These are phyloP conservation scores for Cercophora scortea DNA, from an alignment of 495 filamentous ascomycete genomes.

Conservation along the genomic window DNA sequence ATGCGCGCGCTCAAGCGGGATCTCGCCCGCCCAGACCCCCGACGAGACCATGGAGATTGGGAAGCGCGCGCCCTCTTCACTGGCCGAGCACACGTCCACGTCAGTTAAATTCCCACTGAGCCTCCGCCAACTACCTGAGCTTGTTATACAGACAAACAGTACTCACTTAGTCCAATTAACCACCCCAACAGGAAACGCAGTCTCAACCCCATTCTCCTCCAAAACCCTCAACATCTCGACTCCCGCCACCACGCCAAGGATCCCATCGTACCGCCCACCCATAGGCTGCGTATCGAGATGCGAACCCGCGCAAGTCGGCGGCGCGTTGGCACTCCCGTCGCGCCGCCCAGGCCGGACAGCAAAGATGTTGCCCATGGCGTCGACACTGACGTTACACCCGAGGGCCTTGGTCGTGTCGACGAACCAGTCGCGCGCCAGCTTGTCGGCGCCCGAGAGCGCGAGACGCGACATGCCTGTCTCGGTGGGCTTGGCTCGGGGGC, in stretches of 20 bases:
- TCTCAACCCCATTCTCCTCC: slow-evolving; percentile 60
- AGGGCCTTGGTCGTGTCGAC: slow-evolving; percentile 54
- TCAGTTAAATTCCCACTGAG: not conserved
- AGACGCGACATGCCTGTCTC: slow-evolving; percentile 44
- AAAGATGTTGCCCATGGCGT: slow-evolving; percentile 62
- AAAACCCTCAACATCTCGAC: slow-evolving; percentile 64
- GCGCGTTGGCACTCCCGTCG: not conserved
- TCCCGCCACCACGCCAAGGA: slow-evolving; percentile 64
- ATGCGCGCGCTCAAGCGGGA: slow-evolving; percentile 53
- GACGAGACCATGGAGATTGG: slow-evolving; percentile 70
- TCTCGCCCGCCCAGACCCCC: slow-evolving; percentile 67
- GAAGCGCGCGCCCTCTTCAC: slow-evolving; percentile 74
- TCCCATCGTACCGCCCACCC: slow-evolving; percentile 70
- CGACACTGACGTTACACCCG: slow-evolving; percentile 47
- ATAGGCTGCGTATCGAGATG: slow-evolving; percentile 76
- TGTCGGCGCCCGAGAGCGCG: slow-evolving; percentile 62
- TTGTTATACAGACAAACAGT: not conserved
- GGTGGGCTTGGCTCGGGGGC: slow-evolving; percentile 24
- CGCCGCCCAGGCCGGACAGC: slow-evolving; percentile 53
- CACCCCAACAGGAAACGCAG: slow-evolving; percentile 61
- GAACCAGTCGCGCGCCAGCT: slow-evolving; percentile 69
- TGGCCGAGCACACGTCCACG: slow-evolving; percentile 20
- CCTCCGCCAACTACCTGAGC: not conserved
- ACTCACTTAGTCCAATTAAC: slow-evolving; percentile 72
- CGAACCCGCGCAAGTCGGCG: slow-evolving; percentile 60